Base-by-base conservation (phyloP, 1,284 basidiomycete genomes). In the Xerocomus nothofagi region DNA sequence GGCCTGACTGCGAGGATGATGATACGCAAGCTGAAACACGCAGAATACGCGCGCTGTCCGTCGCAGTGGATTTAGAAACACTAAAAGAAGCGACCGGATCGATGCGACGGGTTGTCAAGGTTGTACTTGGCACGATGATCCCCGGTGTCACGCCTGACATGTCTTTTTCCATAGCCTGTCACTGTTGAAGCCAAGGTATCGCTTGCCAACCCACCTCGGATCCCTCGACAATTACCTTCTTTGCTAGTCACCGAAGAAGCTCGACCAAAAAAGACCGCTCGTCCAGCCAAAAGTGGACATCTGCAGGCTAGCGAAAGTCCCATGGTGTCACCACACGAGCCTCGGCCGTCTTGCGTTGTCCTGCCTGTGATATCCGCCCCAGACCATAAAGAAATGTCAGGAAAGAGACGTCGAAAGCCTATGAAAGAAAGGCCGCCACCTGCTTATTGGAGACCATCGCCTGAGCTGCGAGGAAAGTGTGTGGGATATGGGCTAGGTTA, bases 1-100 rank as follows among this genome's bases (percentile, higher is more conserved):
- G 72, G 46, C 79, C 78, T 1, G 71, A 73, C 29, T 67, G 53
- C 12, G 79, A 81, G 54, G 79, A 80, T 50, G 68, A 59, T 40
- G 59, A 67, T 41, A 51, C 29, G 12, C 66, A 71, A 55, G 78
- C 78, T 21, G 54, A 66, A 41, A 58, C 67, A 45, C 73, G 78
- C 42, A 62, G 59, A 51, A 57, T 57, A 44, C 68, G 60, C 21
- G 71, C 78, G 2, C 44, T 66, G 44, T 63, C 64, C 4, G 65
- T 62, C 20, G 70, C 77, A 3, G 65, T 78, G n/a, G 71, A 75
- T 30, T 55, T 58, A 17, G 57, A 15, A 57, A 55, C 47, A 23
- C 31, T 48, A 9, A 12, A 9, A 49, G 74, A 34, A 14, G 29
- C 7, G 26, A 18, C 17, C n/a, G 18, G 39, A 26, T 43, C n/a